These are phyloP conservation scores for Pleurozium schreberi DNA, from an alignment of 225 moss, liverwort and hornwort species.

Conservation along the genomic window DNA sequence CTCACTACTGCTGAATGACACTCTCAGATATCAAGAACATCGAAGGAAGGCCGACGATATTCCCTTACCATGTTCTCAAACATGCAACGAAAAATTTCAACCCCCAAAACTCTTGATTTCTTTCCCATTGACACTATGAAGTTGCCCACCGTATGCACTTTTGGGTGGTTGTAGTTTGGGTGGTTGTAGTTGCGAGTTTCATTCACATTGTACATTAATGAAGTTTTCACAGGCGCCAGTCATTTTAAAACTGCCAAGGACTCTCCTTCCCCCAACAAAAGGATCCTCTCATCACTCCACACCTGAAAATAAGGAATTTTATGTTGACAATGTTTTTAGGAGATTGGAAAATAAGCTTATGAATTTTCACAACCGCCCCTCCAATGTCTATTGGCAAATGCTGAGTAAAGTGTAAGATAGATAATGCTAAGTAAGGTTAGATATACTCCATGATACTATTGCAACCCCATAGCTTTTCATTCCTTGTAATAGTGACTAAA, in stretches of 20 bases:
- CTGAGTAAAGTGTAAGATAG: not conserved
- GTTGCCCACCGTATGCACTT: no score
- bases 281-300: not conserved
- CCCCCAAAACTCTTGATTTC: not conserved
- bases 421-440: no score
- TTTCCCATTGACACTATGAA: no score
- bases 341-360: not conserved
- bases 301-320: not conserved
- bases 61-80: slow-evolving; percentile 29
- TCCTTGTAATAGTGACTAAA: no score
- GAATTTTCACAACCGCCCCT: not conserved
- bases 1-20: not conserved
- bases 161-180: no score
- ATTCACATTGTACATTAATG: not conserved
- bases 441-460: not conserved
- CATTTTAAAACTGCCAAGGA: not conserved
- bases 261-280: not conserved
- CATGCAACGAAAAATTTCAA: slow-evolving; percentile 31
- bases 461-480: no score
- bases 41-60: slow-evolving; percentile 38
- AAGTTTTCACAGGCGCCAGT: not conserved
- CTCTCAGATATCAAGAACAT: slow-evolving; percentile 33
- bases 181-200: not conserved
- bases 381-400: no score
- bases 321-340: not conserved